phyloP scores from a whole-genome alignment of 495 filamentous ascomycete genomes.

The Penicillium bovifimosum region DNA sequence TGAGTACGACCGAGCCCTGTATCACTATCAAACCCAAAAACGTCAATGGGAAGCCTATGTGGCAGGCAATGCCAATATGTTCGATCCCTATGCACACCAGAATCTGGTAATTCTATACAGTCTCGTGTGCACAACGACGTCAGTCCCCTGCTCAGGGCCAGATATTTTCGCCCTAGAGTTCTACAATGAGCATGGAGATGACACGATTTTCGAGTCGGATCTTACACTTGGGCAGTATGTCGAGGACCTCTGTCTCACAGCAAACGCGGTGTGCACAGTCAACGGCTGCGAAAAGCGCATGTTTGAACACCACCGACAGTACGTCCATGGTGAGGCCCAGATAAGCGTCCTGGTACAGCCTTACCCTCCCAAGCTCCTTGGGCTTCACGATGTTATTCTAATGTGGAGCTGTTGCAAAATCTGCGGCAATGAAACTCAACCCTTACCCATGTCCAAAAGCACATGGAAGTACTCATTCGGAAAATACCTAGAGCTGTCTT shows the following conservation, averaged over 20 bases:
- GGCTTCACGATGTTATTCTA: conserved; percentile 71
- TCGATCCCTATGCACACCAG: conserved; percentile 91
- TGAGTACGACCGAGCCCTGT: conserved; percentile 90
- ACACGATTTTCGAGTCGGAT: conserved; percentile 67
- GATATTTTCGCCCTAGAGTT: conserved; percentile 80
- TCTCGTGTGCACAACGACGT: conserved; percentile 82
- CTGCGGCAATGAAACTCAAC: conserved; percentile 82
- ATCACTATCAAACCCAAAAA: conserved; percentile 92
- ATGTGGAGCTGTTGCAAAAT: conserved; percentile 98
- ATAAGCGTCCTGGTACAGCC: conserved; percentile 83
- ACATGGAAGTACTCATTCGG: conserved; percentile 99
- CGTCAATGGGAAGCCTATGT: conserved; percentile 93
- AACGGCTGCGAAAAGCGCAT: conserved; percentile 86
- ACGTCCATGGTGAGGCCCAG: conserved; percentile 93
- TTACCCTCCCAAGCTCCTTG: conserved; percentile 61
- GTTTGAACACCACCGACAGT: conserved; percentile 92
- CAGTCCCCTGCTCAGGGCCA: conserved; percentile 87
- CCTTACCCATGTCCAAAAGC: conserved; percentile 87
- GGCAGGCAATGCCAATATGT: conserved; percentile 73
- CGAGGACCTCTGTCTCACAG: conserved; percentile 77
- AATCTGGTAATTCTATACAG: conserved; percentile 94
- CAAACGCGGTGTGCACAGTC: conserved; percentile 66
- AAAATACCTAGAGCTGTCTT: conserved; percentile 94
- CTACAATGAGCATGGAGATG: conserved; percentile 79
- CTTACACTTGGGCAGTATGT: conserved; percentile 94